Evolutionary conservation across 805 yeast genomes (phyloP).

Genomic region (Wickerhamiella vanderwaltii): DNA sequence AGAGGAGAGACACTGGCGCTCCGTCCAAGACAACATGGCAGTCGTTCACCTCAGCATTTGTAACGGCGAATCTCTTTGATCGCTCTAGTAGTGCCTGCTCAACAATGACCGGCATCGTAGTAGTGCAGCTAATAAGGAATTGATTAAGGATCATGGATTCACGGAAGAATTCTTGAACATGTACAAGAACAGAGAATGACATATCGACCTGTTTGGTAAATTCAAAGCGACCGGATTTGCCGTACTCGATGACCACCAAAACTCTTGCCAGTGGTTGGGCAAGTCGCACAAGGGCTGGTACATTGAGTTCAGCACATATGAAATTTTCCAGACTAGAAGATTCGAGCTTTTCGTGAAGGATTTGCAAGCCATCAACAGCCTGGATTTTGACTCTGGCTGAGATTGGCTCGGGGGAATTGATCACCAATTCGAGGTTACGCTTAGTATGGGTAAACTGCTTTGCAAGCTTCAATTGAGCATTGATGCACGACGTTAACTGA

Average conservation of each 20-base stretch:
- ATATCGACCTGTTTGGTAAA: slow-evolving; percentile 35
- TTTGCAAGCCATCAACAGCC: slow-evolving; percentile 17
- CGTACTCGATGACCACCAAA: slow-evolving; percentile 22
- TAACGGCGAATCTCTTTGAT: slow-evolving; percentile 27
- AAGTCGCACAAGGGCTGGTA: slow-evolving; percentile 25
- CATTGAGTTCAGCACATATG: slow-evolving; percentile 15
- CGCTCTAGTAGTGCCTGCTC: slow-evolving; percentile 33
- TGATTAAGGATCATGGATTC: slow-evolving; percentile 45
- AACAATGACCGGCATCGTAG: slow-evolving; percentile 42
- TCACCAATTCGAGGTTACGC: slow-evolving; percentile 16
- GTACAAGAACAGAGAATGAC: slow-evolving; percentile 50
- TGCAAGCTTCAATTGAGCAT: slow-evolving; percentile 19
- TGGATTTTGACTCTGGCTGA: slow-evolving; percentile 15
- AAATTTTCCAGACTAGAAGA: slow-evolving; percentile 13
- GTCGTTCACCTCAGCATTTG: slow-evolving; percentile 24
- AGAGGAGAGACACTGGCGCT: slow-evolving; percentile 57
- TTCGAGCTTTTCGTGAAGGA: slow-evolving; percentile 17
- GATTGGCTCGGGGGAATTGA: slow-evolving; percentile 9
- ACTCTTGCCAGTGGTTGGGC: slow-evolving; percentile 20
- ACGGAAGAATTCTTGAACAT: slow-evolving; percentile 70
- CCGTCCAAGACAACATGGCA: slow-evolving; percentile 46
- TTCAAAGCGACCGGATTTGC: slow-evolving; percentile 18
- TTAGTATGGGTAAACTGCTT: slow-evolving; percentile 14
- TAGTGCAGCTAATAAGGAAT: slow-evolving; percentile 56
- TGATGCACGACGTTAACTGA: slow-evolving; percentile 20